Conservation (phyloP, 495 filamentous ascomycete species). For the Penicillium canariense region DNA sequence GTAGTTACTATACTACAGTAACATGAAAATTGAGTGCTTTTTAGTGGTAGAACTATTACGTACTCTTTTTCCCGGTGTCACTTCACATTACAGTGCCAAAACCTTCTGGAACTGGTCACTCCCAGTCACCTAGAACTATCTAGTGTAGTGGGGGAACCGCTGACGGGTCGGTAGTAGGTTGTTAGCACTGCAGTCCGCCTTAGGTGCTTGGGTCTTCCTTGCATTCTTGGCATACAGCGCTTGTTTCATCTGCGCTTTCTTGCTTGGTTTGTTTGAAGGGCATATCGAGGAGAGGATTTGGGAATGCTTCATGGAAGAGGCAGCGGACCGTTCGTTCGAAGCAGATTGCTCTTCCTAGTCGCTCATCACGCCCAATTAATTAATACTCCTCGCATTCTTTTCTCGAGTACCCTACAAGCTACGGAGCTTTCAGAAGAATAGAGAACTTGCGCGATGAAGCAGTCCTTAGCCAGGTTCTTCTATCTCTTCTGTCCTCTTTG, state of each 20-base stretch:
- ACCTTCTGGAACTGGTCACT: too few species aligned
- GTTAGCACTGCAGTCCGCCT: too few species aligned
- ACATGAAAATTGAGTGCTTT: too few species aligned
- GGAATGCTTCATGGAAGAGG: background rate
- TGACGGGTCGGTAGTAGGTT: background rate
- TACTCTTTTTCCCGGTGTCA: too few species aligned
- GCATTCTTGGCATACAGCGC: background rate
- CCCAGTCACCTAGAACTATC: too few species aligned
- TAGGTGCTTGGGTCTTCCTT: background rate
- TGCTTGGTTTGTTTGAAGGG: background rate
- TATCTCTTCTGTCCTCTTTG: too few species aligned
- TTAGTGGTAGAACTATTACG: too few species aligned
- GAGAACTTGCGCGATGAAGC: too few species aligned
- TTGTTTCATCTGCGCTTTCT: background rate
- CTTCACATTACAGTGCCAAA: too few species aligned
- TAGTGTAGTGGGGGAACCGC: background rate
- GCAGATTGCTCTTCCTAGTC: background rate
- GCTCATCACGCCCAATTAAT: background rate
- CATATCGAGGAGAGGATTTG: background rate
- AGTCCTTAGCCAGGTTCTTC: too few species aligned
- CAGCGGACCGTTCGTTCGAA: conserved; percentile 1
- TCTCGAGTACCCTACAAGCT: background rate
- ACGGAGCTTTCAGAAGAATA: too few species aligned
- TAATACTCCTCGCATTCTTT: background rate
- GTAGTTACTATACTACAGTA: too few species aligned